These are phyloP conservation scores for Hygrocybe coccinea DNA, from an alignment of 768 basidiomycete genomes.

Conservation along the genomic window DNA sequence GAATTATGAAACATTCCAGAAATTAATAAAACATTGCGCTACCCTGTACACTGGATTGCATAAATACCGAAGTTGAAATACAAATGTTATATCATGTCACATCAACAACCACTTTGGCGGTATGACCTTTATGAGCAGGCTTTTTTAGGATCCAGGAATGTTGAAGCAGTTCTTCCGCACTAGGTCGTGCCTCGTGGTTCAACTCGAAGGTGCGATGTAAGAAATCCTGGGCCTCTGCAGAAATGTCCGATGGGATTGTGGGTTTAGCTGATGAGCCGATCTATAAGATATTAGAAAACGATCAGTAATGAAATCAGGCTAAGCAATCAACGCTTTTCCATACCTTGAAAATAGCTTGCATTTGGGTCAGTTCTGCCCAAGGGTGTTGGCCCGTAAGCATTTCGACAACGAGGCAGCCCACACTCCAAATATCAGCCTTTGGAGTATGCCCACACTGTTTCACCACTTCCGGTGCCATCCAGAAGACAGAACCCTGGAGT, in stretches of 20 bases:
- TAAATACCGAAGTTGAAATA: conserved; percentile 15
- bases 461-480: conserved; percentile 99
- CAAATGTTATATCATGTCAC: conserved; percentile 5
- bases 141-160: conserved; percentile 66
- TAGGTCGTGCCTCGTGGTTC: conserved; percentile 74
- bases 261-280: conserved; percentile 91
- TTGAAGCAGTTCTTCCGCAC: conserved; percentile 68
- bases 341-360: conserved; percentile 99
- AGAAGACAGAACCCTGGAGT: conserved; percentile 95
- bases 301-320: neutral
- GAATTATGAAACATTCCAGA: conserved; percentile 15
- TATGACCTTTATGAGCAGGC: conserved; percentile 19
- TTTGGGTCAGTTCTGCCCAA: conserved; percentile 93
- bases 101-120: conserved; percentile 10
- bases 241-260: conserved; percentile 86
- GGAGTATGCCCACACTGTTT: conserved; percentile 89
- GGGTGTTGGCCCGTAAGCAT: conserved; percentile 97
- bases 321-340: neutral
- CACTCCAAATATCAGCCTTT: conserved; percentile 96
- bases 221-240: conserved; percentile 82
- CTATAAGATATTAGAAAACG: conserved; percentile 35
- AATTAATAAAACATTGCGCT: neutral
- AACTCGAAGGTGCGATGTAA: conserved; percentile 82
- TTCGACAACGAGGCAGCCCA: conserved; percentile 91
- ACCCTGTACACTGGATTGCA: neutral